Evolutionary conservation across 176 grass and related monocot species (phyloP), one percentile per base, ranked within the genome.

Genomic region (Hyparrhenia diplandra): DNA sequence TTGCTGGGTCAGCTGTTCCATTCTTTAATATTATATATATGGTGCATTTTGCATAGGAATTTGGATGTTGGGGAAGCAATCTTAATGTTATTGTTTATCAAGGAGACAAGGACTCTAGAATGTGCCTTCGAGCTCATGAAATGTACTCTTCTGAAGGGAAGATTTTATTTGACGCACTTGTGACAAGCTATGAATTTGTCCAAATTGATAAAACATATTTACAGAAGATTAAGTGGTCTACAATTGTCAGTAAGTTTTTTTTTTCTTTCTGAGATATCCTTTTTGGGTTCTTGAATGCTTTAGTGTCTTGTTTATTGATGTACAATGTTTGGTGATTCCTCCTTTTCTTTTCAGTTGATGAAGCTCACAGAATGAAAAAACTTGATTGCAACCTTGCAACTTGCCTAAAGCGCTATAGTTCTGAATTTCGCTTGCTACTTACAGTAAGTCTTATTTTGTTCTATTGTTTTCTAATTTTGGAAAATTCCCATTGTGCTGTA

Each of bases 291-390:
- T 32, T 17, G 28, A 42, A 8, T 75, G 20, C 32, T 69, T 20
- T 31, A 52, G 13, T 17, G 14, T 34, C 14, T 67, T 3, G 13
- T 29, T 82, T 76, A 16, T 85, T 52, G 36, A 29, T 77, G 24
- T 80, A 55, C 61, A 82, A 41, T 47, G 57, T 20, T 37, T 79
- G 12, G 34, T 25, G 58, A 30, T 40, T 73, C 10, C 10, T 39
- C 21, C 5, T 36, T 63, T 60, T 58, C 37, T 35, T 80, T 88
- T 71, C 77, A 94, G 91, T 91, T 94, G 91, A 94, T 49, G 91
- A 94, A 80, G 91, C 91, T 78, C 91, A 94, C 29, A 94, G 89
- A 83, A 54, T 94, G 49, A 94, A 94, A 74, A 91, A 90, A 35
- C 78, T 94, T 67, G 83, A 94, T 54, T 91, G 91, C 78, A 91